Evolutionary conservation across 768 basidiomycete species (phyloP).

Genomic region (Trametes meyenii): DNA sequence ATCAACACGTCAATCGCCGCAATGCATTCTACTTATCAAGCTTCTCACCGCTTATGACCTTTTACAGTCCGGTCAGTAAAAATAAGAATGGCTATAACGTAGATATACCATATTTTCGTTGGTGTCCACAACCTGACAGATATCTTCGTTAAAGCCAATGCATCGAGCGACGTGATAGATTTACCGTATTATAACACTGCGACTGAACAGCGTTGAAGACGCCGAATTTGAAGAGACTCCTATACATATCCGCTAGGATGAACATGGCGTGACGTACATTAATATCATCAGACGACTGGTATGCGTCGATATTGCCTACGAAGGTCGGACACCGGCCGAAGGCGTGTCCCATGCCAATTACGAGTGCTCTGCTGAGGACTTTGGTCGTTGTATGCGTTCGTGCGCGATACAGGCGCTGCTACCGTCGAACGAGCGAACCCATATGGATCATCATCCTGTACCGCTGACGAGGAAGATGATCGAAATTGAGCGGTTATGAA

Average conservation of each 20-base stretch:
- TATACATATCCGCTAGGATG: conserved; percentile 75
- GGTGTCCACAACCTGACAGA: conserved; percentile 54
- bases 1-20: conserved; percentile 8
- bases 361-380: conserved; percentile 26
- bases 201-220: conserved; percentile 94
- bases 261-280: background rate
- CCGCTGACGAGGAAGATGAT: background rate
- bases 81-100: background rate
- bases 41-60: conserved; percentile 73
- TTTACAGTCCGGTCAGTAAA: background rate
- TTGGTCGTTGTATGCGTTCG: background rate
- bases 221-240: conserved; percentile 82
- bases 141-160: background rate
- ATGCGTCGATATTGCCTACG: conserved; percentile 47
- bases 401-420: background rate
- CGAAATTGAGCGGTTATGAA: background rate
- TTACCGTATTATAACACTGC: conserved; percentile 73
- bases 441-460: background rate
- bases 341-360: conserved; percentile 48
- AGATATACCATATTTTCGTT: conserved; percentile 65
- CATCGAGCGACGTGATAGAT: conserved; percentile 22
- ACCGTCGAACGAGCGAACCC: too few relatives aligned
- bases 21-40: conserved; percentile 1
- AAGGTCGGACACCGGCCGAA: conserved; percentile 74
- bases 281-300: conserved; percentile 11